phyloP scores from a whole-genome alignment of 73 alveolate genomes.

The Breviolum minutum region DNA sequence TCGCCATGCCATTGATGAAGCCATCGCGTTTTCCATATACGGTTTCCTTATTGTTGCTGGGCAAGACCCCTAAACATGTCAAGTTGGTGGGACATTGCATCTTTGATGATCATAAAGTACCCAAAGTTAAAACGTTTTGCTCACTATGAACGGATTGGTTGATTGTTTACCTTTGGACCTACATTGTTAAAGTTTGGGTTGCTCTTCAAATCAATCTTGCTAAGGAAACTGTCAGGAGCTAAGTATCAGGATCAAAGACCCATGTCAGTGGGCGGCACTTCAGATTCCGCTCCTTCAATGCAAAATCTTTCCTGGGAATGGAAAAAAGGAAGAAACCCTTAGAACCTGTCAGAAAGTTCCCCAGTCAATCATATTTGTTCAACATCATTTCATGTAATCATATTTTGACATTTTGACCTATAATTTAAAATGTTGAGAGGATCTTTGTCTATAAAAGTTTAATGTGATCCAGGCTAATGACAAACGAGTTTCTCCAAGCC shows the following conservation, averaged over 20 bases:
- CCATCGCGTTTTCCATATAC: constrained; percentile 18
- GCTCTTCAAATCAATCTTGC: too few species aligned
- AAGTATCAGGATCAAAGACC: background rate
- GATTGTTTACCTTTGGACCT: too few species aligned
- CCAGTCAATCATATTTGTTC: too few species aligned
- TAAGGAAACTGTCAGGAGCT: background rate
- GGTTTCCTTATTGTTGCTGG: background rate
- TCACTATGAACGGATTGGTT: too few species aligned
- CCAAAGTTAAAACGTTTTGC: too few species aligned
- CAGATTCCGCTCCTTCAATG: background rate
- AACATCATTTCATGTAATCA: too few species aligned
- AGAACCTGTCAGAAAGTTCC: too few species aligned
- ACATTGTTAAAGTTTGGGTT: too few species aligned
- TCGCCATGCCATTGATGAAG: background rate
- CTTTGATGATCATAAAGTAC: too few species aligned
- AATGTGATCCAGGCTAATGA: background rate
- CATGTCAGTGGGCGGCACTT: background rate
- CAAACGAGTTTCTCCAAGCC: background rate
- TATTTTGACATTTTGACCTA: too few species aligned
- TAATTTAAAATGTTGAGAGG: background rate
- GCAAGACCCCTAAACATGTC: too few species aligned
- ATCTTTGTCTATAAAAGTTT: background rate
- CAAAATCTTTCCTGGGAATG: background rate
- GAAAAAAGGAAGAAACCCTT: background rate
- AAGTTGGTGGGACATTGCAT: too few species aligned